Evolutionary conservation across 2,329 filamentous ascomycete species (phyloP).

Genomic region (Colletotrichum chrysophilum): DNA sequence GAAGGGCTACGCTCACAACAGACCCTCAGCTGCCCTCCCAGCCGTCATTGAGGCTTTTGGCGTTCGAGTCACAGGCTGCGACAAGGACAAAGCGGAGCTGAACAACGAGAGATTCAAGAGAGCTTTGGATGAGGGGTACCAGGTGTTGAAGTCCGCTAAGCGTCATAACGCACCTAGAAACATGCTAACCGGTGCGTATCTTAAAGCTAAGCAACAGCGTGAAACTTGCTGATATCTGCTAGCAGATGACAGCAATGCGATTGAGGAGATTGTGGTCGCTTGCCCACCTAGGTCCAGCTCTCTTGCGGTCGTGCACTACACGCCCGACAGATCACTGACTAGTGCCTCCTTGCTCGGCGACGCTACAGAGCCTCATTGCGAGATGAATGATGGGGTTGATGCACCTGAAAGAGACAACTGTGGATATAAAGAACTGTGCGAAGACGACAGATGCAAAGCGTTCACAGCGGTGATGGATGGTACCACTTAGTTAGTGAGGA

Average conservation of each 20-base stretch:
- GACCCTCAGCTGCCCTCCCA: neutral
- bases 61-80: neutral
- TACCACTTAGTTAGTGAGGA: neutral
- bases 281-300: neutral
- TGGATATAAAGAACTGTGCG: neutral
- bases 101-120: neutral
- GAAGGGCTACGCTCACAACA: neutral
- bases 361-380: neutral
- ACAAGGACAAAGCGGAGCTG: neutral
- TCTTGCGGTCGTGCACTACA: neutral
- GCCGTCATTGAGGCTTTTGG: neutral
- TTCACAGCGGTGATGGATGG: neutral
- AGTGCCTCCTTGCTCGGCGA: neutral
- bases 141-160: neutral
- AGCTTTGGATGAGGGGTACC: neutral
- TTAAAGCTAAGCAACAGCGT: neutral
- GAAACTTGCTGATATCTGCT: neutral
- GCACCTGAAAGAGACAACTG: neutral
- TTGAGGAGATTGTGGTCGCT: neutral
- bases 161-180: neutral
- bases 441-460: neutral
- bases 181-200: neutral
- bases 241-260: neutral
- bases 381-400: neutral
- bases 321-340: neutral